Percentiles rank a stretch among this genome's conserved stretches.
Conservation (phyloP, 2,329 filamentous ascomycete genomes). For the Fusarium gaditjirri region DNA sequence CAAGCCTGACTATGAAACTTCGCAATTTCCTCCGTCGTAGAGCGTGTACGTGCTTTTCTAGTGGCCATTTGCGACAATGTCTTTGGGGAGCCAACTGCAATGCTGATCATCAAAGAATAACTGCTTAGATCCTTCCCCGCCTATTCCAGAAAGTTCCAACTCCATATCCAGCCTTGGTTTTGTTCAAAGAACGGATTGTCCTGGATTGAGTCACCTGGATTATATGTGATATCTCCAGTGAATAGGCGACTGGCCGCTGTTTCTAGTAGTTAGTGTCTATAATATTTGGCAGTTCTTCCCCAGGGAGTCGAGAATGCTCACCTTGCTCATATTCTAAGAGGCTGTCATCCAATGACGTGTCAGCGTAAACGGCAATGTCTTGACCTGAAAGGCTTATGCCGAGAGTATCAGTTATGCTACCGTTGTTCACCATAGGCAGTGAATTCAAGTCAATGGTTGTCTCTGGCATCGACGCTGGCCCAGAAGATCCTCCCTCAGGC, state of each 20-base stretch:
- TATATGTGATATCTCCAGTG: background rate
- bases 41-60: accelerated
- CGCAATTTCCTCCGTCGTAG: accelerated
- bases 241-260: background rate
- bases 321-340: background rate
- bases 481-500: too few relatives aligned
- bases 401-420: background rate
- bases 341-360: accelerated
- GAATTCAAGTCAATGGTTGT: too few relatives aligned
- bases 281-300: accelerated
- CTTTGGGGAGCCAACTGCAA: accelerated
- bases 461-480: too few relatives aligned
- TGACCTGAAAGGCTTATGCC: background rate
- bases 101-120: background rate
- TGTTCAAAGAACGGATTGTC: background rate
- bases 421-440: background rate
- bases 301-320: background rate
- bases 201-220: background rate
- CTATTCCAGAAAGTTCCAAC: background rate
- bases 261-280: accelerated
- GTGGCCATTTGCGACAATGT: accelerated
- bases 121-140: accelerated
- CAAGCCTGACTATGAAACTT: accelerated
- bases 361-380: accelerated
- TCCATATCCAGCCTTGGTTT: background rate